Conservation (phyloP, 345 rosid genomes). For the Euphorbia peplus region DNA sequence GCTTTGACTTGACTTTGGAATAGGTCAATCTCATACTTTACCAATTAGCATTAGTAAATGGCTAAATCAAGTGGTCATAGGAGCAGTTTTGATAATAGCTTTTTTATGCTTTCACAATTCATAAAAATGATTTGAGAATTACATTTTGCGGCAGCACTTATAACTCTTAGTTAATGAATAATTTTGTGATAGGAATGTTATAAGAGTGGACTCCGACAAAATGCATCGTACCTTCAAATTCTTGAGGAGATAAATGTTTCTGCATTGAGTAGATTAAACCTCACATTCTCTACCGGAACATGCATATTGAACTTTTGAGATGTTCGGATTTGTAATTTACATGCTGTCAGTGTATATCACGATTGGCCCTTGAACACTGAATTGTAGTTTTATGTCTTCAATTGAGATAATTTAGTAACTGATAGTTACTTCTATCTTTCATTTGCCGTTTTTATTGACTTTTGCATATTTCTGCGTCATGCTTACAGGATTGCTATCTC, state of each 20-base stretch:
- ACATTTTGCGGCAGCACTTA: not conserved
- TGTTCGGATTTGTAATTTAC: not conserved
- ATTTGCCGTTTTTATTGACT: not conserved
- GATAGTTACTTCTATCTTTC: not conserved
- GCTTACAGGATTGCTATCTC: constrained; percentile 87
- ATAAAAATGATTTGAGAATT: not conserved
- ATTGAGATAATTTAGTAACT: constrained; percentile 2
- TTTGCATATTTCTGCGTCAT: constrained; percentile 8
- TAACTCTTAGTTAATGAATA: not conserved
- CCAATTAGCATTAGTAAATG: not conserved
- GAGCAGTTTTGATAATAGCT: not conserved
- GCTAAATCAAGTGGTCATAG: not conserved
- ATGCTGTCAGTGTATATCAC: not conserved
- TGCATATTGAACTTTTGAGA: constrained; percentile 2
- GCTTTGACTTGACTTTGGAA: not conserved
- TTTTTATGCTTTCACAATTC: not conserved
- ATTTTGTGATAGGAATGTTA: not conserved
- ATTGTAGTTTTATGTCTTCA: not conserved
- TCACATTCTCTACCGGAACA: too few species aligned
- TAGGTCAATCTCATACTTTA: not conserved
- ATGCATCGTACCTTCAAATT: not conserved
- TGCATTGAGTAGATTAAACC: not conserved
- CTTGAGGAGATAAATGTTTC: not conserved
- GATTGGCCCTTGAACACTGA: not conserved
- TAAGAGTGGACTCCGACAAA: not conserved